A percentile compares a stretch with the other conserved stretches of the same genome.
phyloP scores from a whole-genome alignment of 306 rosid species.

The Lupinus albus region DNA sequence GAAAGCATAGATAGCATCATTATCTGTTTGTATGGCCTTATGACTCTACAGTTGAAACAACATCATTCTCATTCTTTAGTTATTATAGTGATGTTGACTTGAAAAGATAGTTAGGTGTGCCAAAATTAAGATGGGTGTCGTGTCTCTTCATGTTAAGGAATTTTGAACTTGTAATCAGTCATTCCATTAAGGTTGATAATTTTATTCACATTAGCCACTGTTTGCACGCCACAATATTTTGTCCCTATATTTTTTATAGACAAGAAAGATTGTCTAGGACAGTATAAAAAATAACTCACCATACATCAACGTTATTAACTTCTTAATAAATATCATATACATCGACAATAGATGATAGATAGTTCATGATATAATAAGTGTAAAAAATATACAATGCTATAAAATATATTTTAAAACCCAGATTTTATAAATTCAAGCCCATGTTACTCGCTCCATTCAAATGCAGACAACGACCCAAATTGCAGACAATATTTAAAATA shows the following conservation, averaged over 20 bases:
- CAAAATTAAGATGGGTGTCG: conserved; percentile 18
- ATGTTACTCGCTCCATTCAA: neutral
- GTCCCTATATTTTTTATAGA: neutral
- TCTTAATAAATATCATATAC: no score
- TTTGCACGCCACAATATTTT: neutral
- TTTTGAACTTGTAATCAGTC: conserved; percentile 30
- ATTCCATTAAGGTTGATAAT: conserved; percentile 4
- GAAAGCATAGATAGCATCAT: conserved; percentile 43
- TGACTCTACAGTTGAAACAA: conserved; percentile 40
- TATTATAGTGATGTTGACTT: conserved; percentile 36
- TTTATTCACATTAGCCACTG: neutral
- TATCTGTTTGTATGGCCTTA: conserved; percentile 44
- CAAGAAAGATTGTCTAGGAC: no score
- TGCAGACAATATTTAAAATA: no score
- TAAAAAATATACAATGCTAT: no score
- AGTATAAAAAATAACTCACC: no score
- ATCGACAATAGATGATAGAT: no score
- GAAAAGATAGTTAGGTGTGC: conserved; percentile 1
- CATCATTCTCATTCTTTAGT: conserved; percentile 42
- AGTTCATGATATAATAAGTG: no score
- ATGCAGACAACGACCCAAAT: neutral
- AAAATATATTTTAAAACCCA: no score
- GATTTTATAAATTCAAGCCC: neutral
- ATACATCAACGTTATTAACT: no score
- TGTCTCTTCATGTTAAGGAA: conserved; percentile 33